Percentiles rank a stretch among this genome's conserved stretches.
phyloP scores from a whole-genome alignment of 2,329 filamentous ascomycete species.

The Penicillium sp. region DNA sequence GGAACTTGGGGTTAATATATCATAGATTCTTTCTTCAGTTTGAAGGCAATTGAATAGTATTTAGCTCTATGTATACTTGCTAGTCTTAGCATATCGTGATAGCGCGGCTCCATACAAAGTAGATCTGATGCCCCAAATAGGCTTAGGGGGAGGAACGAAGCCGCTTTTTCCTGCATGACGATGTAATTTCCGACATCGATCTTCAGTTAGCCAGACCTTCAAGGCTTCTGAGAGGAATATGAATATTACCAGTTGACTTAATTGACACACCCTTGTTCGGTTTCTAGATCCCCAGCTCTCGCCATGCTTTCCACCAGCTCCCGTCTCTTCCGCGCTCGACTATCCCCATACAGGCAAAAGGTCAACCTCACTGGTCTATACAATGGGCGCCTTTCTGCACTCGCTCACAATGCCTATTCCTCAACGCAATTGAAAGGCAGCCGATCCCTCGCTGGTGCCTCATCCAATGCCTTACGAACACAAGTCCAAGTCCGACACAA shows the following conservation, averaged over 20 bases:
- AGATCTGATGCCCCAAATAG: constrained; percentile 9
- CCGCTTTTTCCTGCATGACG: constrained; percentile 10
- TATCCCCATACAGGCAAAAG: constrained; percentile 9
- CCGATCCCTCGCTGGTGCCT: neutral
- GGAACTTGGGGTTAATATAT: no score
- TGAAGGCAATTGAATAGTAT: no score
- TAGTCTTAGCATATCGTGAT: neutral
- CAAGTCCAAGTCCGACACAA: constrained; percentile 1
- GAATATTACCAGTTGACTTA: constrained; percentile 5
- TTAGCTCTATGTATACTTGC: neutral
- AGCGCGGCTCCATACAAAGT: neutral
- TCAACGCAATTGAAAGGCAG: neutral
- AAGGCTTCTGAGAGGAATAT: constrained; percentile 4
- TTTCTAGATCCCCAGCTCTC: neutral
- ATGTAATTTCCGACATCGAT: neutral
- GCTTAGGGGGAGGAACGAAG: constrained; percentile 9
- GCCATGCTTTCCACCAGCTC: constrained; percentile 10
- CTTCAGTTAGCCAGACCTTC: neutral
- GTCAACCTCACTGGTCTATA: constrained; percentile 1
- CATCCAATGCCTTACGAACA: neutral
- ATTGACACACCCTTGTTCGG: neutral
- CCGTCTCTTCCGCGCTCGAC: constrained; percentile 10
- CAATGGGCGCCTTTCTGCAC: constrained; percentile 6
- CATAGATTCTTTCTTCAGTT: neutral
- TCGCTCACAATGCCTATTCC: neutral